These are phyloP conservation scores for Dactylonectria macrodidyma DNA, from an alignment of 2,329 filamentous ascomycete species.

Conservation along the genomic window DNA sequence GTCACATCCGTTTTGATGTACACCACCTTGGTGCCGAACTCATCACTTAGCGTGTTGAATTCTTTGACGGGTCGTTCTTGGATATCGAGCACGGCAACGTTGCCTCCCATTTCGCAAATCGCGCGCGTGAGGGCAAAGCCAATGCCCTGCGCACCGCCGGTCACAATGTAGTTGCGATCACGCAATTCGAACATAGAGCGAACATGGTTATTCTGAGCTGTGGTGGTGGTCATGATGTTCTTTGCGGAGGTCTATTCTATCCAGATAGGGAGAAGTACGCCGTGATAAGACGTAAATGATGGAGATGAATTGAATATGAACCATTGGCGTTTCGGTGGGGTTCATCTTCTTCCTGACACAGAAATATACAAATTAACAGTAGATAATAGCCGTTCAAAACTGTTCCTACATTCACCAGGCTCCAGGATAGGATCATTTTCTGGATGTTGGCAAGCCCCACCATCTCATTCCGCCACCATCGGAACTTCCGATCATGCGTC, in stretches of 20 bases:
- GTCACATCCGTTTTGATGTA: constrained; percentile 50
- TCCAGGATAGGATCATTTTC: too few species aligned
- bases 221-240: neutral
- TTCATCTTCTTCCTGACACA: neutral
- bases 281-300: neutral
- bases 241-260: neutral
- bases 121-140: constrained; percentile 53
- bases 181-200: constrained; percentile 47
- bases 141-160: constrained; percentile 56
- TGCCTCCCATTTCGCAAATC: constrained; percentile 56
- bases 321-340: neutral
- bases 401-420: too few species aligned
- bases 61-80: constrained; percentile 47
- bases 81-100: constrained; percentile 53
- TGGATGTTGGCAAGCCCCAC: neutral
- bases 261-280: neutral
- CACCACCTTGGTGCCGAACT: constrained; percentile 38
- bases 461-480: neutral
- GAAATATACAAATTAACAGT: neutral
- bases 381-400: neutral
- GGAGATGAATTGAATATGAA: neutral
- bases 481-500: neutral
- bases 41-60: constrained; percentile 38
- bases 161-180: constrained; percentile 53
- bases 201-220: neutral